phyloP scores from a whole-genome alignment of 495 filamentous ascomycete genomes.

The Echria macrotheca region DNA sequence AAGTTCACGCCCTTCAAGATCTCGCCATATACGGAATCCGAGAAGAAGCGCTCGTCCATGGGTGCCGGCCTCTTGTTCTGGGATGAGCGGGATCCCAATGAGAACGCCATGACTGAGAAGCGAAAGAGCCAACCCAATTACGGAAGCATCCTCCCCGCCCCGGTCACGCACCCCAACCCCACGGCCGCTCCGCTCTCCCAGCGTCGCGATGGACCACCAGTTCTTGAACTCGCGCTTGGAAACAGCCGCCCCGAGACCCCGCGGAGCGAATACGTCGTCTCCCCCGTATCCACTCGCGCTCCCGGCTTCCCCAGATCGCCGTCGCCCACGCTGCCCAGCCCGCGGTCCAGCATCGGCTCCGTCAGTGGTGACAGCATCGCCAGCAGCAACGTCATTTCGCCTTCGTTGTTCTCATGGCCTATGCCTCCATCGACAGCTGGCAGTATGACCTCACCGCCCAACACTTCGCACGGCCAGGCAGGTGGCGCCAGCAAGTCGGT shows the following conservation, averaged over 20 bases:
- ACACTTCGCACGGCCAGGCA: constrained; percentile 8
- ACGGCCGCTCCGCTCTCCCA: constrained; percentile 6
- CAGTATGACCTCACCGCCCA: constrained; percentile 15
- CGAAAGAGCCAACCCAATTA: not conserved
- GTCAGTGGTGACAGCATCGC: constrained; percentile 7
- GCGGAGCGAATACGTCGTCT: constrained; percentile 11
- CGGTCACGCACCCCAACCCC: constrained; percentile 11
- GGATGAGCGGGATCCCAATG: constrained; percentile 14
- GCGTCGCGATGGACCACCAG: constrained; percentile 5
- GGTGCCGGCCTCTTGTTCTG: constrained; percentile 23
- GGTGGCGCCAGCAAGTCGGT: not conserved
- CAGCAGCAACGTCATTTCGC: constrained; percentile 16
- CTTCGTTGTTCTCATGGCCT: constrained; percentile 24
- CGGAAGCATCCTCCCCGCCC: not conserved
- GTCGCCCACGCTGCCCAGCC: constrained; percentile 9
- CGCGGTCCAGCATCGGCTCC: constrained; percentile 17
- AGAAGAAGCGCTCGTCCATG: constrained; percentile 26
- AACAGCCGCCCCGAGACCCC: constrained; percentile 5
- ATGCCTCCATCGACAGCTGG: constrained; percentile 19
- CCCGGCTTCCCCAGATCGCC: constrained; percentile 14
- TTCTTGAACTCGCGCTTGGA: constrained; percentile 5
- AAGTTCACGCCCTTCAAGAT: constrained; percentile 24
- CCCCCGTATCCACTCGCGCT: constrained; percentile 12
- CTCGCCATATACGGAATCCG: constrained; percentile 17
- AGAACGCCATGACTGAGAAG: constrained; percentile 8